These are phyloP conservation scores for Entophlyctis luteolus DNA, from an alignment of 192 early-diverging fungal species.

Conservation along the genomic window DNA sequence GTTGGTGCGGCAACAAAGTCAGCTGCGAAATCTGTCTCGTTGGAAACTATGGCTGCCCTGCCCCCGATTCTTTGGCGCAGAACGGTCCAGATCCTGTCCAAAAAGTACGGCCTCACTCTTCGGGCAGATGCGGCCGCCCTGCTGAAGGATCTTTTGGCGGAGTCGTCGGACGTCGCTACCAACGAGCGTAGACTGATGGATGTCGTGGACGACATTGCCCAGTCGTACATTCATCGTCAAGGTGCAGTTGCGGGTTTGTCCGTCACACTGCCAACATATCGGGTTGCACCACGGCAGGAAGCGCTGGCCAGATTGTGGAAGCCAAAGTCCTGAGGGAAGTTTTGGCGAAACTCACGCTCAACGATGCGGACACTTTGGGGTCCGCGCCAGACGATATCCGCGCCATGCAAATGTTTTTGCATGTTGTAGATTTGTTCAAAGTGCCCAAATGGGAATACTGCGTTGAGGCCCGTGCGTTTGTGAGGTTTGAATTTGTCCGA, in stretches of 20 bases:
- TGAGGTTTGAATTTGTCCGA: conserved; percentile 29
- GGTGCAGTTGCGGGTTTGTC: conserved; percentile 39
- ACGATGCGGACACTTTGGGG: conserved; percentile 11
- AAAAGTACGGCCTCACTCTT: conserved; percentile 74
- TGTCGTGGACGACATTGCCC: conserved; percentile 66
- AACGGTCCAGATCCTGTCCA: conserved; percentile 56
- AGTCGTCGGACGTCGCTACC: conserved; percentile 31
- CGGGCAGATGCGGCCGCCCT: conserved; percentile 68
- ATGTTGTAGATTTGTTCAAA: conserved; percentile 72
- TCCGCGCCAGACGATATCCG: background rate
- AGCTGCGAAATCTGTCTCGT: no score
- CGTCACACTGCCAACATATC: background rate
- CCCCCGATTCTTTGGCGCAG: background rate
- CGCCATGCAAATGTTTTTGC: conserved; percentile 54
- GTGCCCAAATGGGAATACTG: conserved; percentile 68
- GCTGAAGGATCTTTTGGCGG: conserved; percentile 54
- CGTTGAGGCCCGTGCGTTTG: conserved; percentile 62
- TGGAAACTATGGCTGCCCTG: no score
- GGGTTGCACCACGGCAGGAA: conserved; percentile 4
- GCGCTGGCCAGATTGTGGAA: conserved; percentile 30
- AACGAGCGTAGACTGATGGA: conserved; percentile 36
- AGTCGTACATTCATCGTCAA: conserved; percentile 67
- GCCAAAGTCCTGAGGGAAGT: conserved; percentile 46
- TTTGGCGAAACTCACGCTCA: conserved; percentile 46
- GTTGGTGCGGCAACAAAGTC: no score